Evolutionary conservation across 1,284 basidiomycete species (phyloP).

Genomic region (Volvariella volvacea): DNA sequence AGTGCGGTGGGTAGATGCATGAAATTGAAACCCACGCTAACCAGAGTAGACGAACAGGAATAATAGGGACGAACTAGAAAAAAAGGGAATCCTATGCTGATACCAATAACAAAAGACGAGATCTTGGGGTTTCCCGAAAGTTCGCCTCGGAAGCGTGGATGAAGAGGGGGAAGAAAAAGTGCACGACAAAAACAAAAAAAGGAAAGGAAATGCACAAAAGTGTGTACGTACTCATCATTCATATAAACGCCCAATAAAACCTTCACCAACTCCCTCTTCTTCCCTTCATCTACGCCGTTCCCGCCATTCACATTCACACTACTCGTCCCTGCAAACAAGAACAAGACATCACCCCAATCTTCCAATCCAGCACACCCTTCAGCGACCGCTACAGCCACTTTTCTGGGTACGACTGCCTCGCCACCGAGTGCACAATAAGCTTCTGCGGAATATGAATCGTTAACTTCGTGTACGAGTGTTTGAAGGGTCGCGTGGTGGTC

Average conservation of each 20-base stretch:
- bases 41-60: too few species aligned
- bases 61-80: too few species aligned
- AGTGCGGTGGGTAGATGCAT: too few species aligned
- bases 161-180: too few species aligned
- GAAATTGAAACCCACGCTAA: too few species aligned
- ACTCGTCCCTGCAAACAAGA: slow-evolving; percentile 16
- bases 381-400: slow-evolving; percentile 47
- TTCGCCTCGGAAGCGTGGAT: too few species aligned
- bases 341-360: slow-evolving; percentile 45
- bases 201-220: neutral
- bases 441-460: slow-evolving; percentile 73
- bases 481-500: slow-evolving; percentile 62
- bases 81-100: too few species aligned
- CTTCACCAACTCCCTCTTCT: slow-evolving; percentile 48
- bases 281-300: slow-evolving; percentile 8
- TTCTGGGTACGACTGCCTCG: slow-evolving; percentile 53
- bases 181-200: too few species aligned
- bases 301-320: neutral
- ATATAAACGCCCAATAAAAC: slow-evolving; percentile 78
- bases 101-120: too few species aligned
- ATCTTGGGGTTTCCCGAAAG: too few species aligned
- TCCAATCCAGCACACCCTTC: slow-evolving; percentile 43
- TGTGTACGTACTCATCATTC: slow-evolving; percentile 51
- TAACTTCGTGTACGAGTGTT: slow-evolving; percentile 63
- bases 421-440: slow-evolving; percentile 75